phyloP scores from a whole-genome alignment of 2,329 filamentous ascomycete genomes.

The Coniochaeta prunicola region DNA sequence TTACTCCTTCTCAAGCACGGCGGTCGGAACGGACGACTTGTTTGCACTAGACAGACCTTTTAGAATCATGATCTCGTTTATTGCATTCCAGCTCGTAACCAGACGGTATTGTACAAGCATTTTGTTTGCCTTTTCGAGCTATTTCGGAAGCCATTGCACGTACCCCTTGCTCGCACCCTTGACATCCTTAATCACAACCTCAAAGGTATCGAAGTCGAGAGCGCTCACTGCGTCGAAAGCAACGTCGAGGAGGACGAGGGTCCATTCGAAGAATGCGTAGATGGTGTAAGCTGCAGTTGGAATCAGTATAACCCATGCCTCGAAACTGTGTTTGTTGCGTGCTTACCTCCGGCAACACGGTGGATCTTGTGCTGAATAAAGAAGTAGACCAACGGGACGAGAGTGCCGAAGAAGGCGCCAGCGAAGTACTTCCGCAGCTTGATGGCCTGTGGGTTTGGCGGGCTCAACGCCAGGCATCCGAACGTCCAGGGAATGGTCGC shows the following conservation, averaged over 20 bases:
- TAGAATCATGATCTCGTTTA: constrained; percentile 27
- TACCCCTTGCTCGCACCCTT: constrained; percentile 96
- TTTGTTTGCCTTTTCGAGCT: constrained; percentile 29
- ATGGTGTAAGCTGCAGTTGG: constrained; percentile 73
- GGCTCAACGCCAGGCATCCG: constrained; percentile 82
- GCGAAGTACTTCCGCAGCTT: constrained; percentile 86
- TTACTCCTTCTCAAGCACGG: constrained; percentile 66
- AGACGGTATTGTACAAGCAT: constrained; percentile 8
- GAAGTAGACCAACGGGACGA: constrained; percentile 88
- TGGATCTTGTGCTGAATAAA: constrained; percentile 99
- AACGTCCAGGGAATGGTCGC: constrained; percentile 92
- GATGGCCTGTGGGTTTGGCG: constrained; percentile 72
- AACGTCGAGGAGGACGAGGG: constrained; percentile 89
- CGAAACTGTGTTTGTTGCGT: neutral
- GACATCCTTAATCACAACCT: constrained; percentile 80
- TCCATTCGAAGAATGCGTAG: constrained; percentile 98
- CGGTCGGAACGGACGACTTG: constrained; percentile 36
- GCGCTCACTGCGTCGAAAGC: constrained; percentile 93
- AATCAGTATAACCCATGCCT: neutral
- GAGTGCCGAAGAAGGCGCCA: constrained; percentile 77
- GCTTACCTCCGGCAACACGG: constrained; percentile 80
- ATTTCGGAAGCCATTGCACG: constrained; percentile 91
- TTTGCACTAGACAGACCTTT: constrained; percentile 37
- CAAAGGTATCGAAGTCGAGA: constrained; percentile 83
- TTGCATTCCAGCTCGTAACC: neutral